These are phyloP conservation scores for Casuarina glauca DNA, from an alignment of 306 rosid species.

Conservation along the genomic window DNA sequence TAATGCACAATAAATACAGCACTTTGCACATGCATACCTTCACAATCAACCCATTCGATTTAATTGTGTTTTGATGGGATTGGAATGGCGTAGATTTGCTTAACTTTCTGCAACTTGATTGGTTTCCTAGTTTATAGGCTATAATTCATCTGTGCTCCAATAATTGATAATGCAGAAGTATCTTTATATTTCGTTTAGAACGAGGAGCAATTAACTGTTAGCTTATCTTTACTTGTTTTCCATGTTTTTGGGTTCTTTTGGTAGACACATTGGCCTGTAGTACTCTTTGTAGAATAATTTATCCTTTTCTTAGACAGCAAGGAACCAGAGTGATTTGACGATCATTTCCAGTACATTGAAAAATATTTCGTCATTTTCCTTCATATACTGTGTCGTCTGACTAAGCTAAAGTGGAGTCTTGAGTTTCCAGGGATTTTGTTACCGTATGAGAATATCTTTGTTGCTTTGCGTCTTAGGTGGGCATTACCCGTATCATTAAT, in stretches of 20 bases:
- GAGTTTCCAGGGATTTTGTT: no score
- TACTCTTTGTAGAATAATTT: neutral
- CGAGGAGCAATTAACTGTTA: neutral
- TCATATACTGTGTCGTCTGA: no score
- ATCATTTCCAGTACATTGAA: neutral
- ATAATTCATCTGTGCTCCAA: neutral
- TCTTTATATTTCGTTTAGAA: neutral
- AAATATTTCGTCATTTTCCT: no score
- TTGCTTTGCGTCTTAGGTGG: no score
- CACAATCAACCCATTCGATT: no score
- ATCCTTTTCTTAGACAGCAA: neutral
- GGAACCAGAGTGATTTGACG: neutral
- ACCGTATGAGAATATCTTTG: no score
- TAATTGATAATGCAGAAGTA: neutral
- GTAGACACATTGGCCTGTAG: neutral
- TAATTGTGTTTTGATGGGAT: neutral
- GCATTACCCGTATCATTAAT: neutral
- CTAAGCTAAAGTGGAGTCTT: no score
- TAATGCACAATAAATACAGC: no score
- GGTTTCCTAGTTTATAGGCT: neutral
- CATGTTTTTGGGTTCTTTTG: neutral
- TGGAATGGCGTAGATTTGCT: neutral
- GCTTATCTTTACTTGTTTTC: neutral
- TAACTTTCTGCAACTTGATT: neutral
- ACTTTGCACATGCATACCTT: no score